phyloP scores from a whole-genome alignment of 164 flowering plant species.

The Cinnamomum chago region DNA sequence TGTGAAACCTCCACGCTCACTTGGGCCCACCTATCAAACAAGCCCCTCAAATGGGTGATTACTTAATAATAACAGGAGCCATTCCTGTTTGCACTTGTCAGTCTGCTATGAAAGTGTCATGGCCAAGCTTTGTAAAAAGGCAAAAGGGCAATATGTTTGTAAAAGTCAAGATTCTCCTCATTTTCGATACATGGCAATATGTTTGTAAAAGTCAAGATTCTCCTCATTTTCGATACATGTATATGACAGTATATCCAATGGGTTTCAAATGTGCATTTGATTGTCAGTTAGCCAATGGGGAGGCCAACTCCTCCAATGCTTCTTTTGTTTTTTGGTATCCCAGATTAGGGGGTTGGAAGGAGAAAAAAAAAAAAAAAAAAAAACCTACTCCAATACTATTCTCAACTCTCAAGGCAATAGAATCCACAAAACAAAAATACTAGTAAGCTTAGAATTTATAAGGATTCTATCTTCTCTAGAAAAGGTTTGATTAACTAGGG shows the following conservation, averaged over 20 bases:
- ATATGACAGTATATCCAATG: neutral
- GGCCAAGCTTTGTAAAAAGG: no score
- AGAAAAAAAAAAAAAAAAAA: no score
- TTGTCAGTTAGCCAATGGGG: neutral
- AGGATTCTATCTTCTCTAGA: no score
- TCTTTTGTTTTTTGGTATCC: no score
- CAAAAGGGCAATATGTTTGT: neutral
- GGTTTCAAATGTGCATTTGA: slow-evolving; percentile 4
- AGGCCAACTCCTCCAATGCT: neutral
- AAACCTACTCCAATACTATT: no score
- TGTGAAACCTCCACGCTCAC: neutral
- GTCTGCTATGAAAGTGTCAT: neutral
- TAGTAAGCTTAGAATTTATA: no score
- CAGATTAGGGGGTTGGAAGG: no score
- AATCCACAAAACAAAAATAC: no score
- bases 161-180: neutral
- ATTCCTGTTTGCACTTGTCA: neutral
- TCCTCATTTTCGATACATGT: neutral
- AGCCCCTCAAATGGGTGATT: neutral
- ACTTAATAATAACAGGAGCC: neutral
- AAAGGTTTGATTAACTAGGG: no score
- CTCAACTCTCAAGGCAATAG: no score
- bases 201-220: neutral
- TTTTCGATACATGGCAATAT: neutral
- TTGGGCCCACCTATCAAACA: neutral